These are phyloP conservation scores for Turnera subulata DNA, from an alignment of 345 rosid species.

Conservation along the genomic window DNA sequence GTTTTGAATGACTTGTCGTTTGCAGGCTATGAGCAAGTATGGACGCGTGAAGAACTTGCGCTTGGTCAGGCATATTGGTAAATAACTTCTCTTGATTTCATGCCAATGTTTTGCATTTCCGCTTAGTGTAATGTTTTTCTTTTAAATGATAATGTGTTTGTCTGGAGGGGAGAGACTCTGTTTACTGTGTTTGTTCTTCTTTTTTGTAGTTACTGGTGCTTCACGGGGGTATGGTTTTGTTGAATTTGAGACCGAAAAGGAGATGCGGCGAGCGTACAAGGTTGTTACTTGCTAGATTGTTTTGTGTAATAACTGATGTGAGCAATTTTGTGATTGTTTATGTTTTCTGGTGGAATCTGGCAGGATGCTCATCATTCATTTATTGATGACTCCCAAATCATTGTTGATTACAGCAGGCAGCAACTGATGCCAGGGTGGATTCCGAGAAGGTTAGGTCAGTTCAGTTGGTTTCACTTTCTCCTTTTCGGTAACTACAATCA, in stretches of 20 bases:
- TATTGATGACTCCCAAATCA: slow-evolving; percentile 67
- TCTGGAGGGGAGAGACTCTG: not conserved
- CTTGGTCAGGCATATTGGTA: slow-evolving; percentile 92
- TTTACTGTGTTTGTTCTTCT: not conserved
- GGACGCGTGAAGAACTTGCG: slow-evolving; percentile 77
- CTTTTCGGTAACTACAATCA: not conserved
- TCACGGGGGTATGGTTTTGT: slow-evolving; percentile 88
- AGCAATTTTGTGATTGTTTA: no score
- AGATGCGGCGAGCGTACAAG: slow-evolving; percentile 83
- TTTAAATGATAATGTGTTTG: not conserved
- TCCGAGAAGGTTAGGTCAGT: slow-evolving; percentile 95
- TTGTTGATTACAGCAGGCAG: slow-evolving; percentile 86
- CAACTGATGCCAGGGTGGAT: slow-evolving; percentile 96
- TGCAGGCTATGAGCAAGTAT: slow-evolving; percentile 79
- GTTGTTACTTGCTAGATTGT: no score
- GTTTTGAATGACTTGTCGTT: not conserved
- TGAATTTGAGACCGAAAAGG: slow-evolving; percentile 77
- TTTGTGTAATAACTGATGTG: no score
- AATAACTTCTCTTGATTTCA: slow-evolving; percentile 1
- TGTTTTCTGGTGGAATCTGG: not conserved
- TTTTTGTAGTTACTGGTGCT: slow-evolving; percentile 74
- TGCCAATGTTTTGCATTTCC: not conserved
- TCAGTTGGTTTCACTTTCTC: not conserved
- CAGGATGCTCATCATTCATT: slow-evolving; percentile 83
- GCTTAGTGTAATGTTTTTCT: no score